Conservation (phyloP, 73 alveolate genomes). For the Tetrahymena elliotti region DNA sequence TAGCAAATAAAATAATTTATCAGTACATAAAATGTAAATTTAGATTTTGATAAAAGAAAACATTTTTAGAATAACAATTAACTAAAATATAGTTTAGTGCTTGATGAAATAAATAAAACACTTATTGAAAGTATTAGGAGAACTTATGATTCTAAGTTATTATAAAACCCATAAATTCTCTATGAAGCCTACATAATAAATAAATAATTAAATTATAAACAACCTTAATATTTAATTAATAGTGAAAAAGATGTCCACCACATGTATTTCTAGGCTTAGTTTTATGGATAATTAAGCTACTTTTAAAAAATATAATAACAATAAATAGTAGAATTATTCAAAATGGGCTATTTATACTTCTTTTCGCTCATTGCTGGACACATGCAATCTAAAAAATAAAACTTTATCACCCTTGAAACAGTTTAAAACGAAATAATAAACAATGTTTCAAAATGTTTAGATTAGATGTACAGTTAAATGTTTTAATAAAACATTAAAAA, state of each 20-base stretch:
- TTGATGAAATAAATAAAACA: too few relatives aligned
- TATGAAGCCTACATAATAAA: too few relatives aligned
- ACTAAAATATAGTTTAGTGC: too few relatives aligned
- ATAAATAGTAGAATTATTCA: neutral
- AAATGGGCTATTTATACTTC: neutral
- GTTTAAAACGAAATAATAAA: neutral
- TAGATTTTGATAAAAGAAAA: too few relatives aligned
- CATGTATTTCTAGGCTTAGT: neutral
- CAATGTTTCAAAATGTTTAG: neutral
- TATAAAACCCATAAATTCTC: neutral
- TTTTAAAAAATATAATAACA: too few relatives aligned
- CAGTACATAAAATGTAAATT: too few relatives aligned
- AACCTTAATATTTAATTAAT: too few relatives aligned
- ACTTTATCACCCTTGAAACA: neutral
- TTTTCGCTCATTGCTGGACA: neutral
- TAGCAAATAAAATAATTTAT: too few relatives aligned
- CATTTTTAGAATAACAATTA: too few relatives aligned
- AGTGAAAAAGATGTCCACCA: neutral
- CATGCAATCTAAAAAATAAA: neutral
- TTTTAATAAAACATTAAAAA: neutral
- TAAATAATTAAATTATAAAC: too few relatives aligned
- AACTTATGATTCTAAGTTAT: neutral
- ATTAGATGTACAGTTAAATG: neutral
- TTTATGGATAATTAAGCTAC: neutral
- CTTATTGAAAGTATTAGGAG: neutral